Conservation (phyloP, 2,329 filamentous ascomycete species). For the Mycosphaerella sp. region DNA sequence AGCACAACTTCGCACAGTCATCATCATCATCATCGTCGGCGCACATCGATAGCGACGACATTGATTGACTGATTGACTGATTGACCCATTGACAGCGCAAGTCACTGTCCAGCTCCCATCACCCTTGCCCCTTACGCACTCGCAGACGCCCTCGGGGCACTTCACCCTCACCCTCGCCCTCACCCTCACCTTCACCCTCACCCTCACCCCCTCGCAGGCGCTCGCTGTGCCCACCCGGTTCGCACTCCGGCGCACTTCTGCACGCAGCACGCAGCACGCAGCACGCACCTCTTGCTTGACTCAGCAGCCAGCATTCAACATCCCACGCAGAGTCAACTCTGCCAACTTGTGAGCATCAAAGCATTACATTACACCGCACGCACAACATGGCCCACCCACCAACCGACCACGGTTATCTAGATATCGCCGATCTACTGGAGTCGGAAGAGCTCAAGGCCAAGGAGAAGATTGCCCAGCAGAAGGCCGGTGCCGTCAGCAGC, state of each 20-base stretch:
- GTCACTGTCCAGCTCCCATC: conserved; percentile 4
- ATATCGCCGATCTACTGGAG: conserved; percentile 30
- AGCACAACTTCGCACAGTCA: no score
- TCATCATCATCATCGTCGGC: no score
- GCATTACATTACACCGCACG: neutral
- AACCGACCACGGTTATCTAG: conserved; percentile 13
- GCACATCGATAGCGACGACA: neutral
- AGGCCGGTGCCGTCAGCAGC: conserved; percentile 11
- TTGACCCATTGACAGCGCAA: neutral
- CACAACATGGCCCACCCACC: conserved; percentile 12
- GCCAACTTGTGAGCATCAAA: conserved; percentile 15
- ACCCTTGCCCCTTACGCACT: neutral
- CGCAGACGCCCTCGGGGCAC: neutral
- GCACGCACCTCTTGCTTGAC: neutral
- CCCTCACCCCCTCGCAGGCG: no score
- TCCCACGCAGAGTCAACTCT: no score
- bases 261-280: no score
- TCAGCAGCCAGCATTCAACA: conserved; percentile 3
- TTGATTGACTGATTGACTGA: neutral
- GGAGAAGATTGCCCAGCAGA: conserved; percentile 17
- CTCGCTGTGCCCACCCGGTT: no score
- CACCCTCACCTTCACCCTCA: no score
- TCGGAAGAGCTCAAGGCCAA: conserved; percentile 26
- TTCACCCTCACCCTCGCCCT: neutral
- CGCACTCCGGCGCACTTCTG: no score